Evolutionary conservation across 352 stramenopile genomes (phyloP), one percentile per base, ranked within the genome.

Genomic region (Phytophthora niederhauseri): DNA sequence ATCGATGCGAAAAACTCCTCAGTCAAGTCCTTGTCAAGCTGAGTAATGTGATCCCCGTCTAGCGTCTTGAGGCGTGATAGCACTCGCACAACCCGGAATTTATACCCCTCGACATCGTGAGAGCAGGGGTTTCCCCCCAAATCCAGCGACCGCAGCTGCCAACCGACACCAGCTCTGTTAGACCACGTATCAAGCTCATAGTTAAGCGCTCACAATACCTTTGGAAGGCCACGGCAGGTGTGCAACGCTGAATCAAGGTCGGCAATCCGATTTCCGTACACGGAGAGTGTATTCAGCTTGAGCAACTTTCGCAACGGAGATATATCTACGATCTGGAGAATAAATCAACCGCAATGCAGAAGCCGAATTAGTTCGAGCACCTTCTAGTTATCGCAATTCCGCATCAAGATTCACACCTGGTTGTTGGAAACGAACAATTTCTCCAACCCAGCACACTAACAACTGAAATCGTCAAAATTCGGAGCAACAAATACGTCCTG

Each of bases 61-160:
- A 95, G 68, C 2, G 66, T 80, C 31, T 90, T 89, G 5, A 95
- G 73, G 26, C 85, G 81, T 2, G 85, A 77, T 15, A 95, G 73
- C 17, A 77, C 63, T 7, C 81, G 74, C 11, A 95, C 67, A 26
- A 91, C 78, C 28, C 81, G 69, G 55, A 93, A 95, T 61, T 95
- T 95, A 73, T 92, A 95, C 12, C 82, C 79, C 20, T 85, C 78
- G 0, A 78, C 59, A 46, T 88, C 72, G 6, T 77, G 71, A 1
- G 87, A 86, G 59, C 85, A 95, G 14, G 85, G 85, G 31, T 95
- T 95, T 6, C 84, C 87, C 5, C 85, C 87, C 1, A 95, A 70
- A 66, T 95, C 87, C 14, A 95, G 56, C 4, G 78, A 77, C 12
- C 83, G 84, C 3, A 95, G 73, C 86, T 94, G 30, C n/a, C 36